Conservation (phyloP, 2,329 filamentous ascomycete genomes). For the Curvularia sp. region DNA sequence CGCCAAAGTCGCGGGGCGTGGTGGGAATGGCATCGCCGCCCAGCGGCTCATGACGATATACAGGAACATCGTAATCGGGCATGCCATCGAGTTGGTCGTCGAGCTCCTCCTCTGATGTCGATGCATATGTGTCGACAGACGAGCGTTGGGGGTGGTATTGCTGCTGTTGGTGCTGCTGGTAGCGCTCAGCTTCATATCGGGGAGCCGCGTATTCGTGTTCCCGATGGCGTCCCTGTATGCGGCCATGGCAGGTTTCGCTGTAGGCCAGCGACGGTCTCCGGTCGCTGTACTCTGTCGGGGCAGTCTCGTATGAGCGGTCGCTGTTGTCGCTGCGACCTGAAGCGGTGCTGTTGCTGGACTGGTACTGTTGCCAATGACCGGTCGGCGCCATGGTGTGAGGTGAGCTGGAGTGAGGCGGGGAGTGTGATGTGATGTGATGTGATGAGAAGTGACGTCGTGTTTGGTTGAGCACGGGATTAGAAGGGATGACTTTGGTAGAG, state of each 20-base stretch:
- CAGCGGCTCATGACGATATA: constrained; percentile 68
- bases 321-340: constrained; percentile 36
- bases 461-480: constrained; percentile 19
- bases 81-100: constrained; percentile 54
- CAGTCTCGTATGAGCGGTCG: constrained; percentile 45
- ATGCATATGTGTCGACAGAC: constrained; percentile 82
- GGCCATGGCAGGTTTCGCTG: constrained; percentile 43
- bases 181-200: constrained; percentile 19
- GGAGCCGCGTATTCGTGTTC: constrained; percentile 36
- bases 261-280: constrained; percentile 38
- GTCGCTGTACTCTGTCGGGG: constrained; percentile 47
- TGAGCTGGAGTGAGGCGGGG: too few species aligned
- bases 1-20: constrained; percentile 80
- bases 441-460: background rate
- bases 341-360: constrained; percentile 44
- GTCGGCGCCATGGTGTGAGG: constrained; percentile 42
- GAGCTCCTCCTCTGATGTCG: constrained; percentile 70
- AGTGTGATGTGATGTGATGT: constrained; percentile 3
- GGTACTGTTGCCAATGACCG: constrained; percentile 43
- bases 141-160: constrained; percentile 56
- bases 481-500: constrained; percentile 6
- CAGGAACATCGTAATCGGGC: constrained; percentile 64
- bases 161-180: too few species aligned
- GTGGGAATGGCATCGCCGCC: constrained; percentile 75
- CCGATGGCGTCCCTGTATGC: constrained; percentile 35